Conservation (phyloP, 305 asterid species). For the Salvia sclarea region DNA sequence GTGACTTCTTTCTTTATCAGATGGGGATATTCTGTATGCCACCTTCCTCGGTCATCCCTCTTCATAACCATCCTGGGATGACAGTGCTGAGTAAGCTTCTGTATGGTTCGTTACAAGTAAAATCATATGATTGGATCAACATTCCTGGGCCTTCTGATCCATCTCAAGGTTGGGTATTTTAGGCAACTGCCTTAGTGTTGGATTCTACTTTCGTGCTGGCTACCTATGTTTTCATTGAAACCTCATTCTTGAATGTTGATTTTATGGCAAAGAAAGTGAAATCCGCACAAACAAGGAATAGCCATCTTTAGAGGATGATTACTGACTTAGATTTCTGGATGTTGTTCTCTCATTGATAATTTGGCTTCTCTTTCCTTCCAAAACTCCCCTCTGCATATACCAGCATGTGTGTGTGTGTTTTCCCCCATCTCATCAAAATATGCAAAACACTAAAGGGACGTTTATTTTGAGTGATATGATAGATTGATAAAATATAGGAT, state of each 20-base stretch:
- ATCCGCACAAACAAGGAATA: not conserved
- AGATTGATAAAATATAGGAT: too few relatives aligned
- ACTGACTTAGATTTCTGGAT: conserved; percentile 8
- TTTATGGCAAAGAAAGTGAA: conserved; percentile 9
- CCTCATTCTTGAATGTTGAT: conserved; percentile 21
- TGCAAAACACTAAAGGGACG: conserved; percentile 21
- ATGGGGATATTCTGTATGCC: conserved; percentile 99
- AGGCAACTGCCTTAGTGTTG: conserved; percentile 24
- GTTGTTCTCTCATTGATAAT: not conserved
- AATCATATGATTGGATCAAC: conserved; percentile 87
- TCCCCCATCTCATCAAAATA: too few relatives aligned
- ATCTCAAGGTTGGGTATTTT: conserved; percentile 63
- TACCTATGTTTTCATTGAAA: conserved; percentile 13
- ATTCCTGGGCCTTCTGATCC: conserved; percentile 70
- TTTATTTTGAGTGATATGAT: too few relatives aligned
- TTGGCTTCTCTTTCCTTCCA: not conserved
- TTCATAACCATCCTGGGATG: conserved; percentile 99
- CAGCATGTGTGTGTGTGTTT: not conserved
- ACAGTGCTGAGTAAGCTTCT: conserved; percentile 98
- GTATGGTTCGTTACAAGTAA: conserved; percentile 83
- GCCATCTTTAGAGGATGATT: not conserved
- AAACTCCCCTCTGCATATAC: not conserved
- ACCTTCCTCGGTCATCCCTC: conserved; percentile 88
- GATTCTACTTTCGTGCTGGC: conserved; percentile 20
- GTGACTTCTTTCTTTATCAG: conserved; percentile 44